These are phyloP conservation scores for Acorus calamus DNA, from an alignment of 106 monocot species.

Conservation along the genomic window DNA sequence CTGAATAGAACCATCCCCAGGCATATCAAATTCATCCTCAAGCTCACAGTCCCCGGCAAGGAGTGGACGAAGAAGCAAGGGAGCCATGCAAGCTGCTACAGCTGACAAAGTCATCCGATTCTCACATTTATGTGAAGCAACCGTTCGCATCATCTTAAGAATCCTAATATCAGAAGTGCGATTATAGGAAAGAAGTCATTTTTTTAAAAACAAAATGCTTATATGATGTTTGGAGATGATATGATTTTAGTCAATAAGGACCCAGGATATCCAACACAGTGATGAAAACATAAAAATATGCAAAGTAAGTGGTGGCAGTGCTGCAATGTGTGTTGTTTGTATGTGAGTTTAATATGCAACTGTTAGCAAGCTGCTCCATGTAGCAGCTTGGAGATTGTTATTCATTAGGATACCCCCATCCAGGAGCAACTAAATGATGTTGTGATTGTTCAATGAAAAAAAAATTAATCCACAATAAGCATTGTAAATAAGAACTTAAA, in stretches of 20 bases:
- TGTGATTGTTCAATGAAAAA: too few species aligned
- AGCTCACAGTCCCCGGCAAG: conserved; percentile 92
- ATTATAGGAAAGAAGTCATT: too few species aligned
- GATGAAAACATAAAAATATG: neutral
- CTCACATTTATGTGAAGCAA: conserved; percentile 59
- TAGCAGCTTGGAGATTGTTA: neutral
- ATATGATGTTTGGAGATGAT: too few species aligned
- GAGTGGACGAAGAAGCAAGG: conserved; percentile 89
- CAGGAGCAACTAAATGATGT: too few species aligned
- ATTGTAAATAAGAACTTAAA: too few species aligned
- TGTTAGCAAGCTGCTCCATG: neutral
- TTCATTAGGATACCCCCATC: too few species aligned
- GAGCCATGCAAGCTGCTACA: conserved; percentile 97
- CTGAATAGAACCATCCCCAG: conserved; percentile 81
- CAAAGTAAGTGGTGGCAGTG: neutral
- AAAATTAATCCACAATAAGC: too few species aligned
- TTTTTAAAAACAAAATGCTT: too few species aligned
- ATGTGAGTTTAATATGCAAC: too few species aligned
- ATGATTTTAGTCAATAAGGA: too few species aligned
- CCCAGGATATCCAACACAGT: too few species aligned
- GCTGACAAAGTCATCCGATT: conserved; percentile 82
- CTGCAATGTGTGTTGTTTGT: neutral
- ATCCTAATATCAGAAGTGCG: conserved; percentile 29
- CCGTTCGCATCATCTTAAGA: conserved; percentile 76
- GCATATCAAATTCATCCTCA: conserved; percentile 59